Percentiles rank a stretch among this genome's conserved stretches.
phyloP scores from a whole-genome alignment of 495 filamentous ascomycete genomes.

The Podospora sp. region DNA sequence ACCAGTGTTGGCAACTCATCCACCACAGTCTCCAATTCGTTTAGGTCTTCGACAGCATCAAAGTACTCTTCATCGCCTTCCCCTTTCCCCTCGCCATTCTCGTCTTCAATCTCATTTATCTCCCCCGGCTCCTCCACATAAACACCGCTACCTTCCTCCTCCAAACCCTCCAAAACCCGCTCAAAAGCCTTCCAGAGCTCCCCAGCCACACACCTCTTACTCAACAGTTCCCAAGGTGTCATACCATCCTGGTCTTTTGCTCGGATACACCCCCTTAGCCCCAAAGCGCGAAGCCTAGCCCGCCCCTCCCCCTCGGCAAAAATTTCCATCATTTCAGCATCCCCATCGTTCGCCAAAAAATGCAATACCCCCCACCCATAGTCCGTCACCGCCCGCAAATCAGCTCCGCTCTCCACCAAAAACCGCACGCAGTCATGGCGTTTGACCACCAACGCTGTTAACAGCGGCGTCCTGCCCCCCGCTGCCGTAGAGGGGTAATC shows the following conservation, averaged over 20 bases:
- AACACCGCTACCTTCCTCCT: background rate
- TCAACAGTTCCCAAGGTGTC: background rate
- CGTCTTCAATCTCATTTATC: too few relatives aligned
- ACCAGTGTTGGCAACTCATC: too few relatives aligned
- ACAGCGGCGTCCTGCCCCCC: background rate
- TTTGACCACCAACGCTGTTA: background rate
- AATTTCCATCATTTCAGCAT: background rate
- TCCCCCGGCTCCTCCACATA: too few relatives aligned
- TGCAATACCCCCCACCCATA: conserved; percentile 2
- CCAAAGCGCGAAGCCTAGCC: background rate
- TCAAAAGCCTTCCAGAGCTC: background rate
- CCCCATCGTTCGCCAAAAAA: background rate
- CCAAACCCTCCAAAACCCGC: background rate
- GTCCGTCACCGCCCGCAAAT: background rate
- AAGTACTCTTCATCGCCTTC: background rate
- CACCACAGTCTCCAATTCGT: background rate
- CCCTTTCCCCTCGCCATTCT: too few relatives aligned
- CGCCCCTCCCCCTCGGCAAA: background rate
- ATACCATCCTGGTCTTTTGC: background rate
- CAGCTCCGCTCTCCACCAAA: background rate
- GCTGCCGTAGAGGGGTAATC: background rate
- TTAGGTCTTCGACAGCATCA: background rate
- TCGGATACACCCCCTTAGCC: background rate
- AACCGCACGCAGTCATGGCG: background rate
- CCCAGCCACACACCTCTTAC: background rate